These are phyloP conservation scores for Zygnema circumcarinatum DNA, from an alignment of 139 green algal species.

Conservation along the genomic window DNA sequence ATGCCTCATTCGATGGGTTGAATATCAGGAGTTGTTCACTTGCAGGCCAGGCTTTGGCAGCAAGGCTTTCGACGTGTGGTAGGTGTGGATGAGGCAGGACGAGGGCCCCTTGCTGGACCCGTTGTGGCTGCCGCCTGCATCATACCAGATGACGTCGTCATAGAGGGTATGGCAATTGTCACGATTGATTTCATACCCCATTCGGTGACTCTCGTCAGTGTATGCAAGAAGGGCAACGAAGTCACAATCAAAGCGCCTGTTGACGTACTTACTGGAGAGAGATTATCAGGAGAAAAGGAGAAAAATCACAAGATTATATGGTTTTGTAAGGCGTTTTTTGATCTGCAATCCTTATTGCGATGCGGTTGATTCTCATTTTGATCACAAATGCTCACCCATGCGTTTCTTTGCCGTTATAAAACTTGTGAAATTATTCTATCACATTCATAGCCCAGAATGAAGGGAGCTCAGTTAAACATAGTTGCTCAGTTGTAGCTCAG, in stretches of 20 bases:
- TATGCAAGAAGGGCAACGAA: not conserved
- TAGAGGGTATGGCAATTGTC: slow-evolving; percentile 44
- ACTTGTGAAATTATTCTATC: too few relatives aligned
- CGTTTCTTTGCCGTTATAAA: too few relatives aligned
- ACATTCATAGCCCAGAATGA: too few relatives aligned
- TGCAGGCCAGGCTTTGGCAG: slow-evolving; percentile 45
- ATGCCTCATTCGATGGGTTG: not conserved
- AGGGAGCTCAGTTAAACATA: too few relatives aligned
- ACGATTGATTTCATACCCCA: slow-evolving; percentile 2
- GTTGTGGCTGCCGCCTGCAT: slow-evolving; percentile 78
- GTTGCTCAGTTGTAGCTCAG: too few relatives aligned
- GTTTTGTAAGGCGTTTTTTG: too few relatives aligned
- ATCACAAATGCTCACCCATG: too few relatives aligned
- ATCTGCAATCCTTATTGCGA: too few relatives aligned
- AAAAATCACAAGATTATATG: too few relatives aligned
- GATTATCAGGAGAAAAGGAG: not conserved
- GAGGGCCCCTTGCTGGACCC: slow-evolving; percentile 87
- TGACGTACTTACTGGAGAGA: not conserved
- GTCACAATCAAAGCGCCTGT: not conserved
- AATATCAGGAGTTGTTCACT: slow-evolving; percentile 3
- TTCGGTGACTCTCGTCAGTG: not conserved
- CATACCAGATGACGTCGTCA: slow-evolving; percentile 43
- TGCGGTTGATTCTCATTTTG: too few relatives aligned
- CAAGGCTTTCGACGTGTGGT: slow-evolving; percentile 46
- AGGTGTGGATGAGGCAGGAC: slow-evolving; percentile 84